Evolutionary conservation across 495 filamentous ascomycete species (phyloP), one percentile per base, ranked within the genome.

Genomic region (Penicillium canescens): DNA sequence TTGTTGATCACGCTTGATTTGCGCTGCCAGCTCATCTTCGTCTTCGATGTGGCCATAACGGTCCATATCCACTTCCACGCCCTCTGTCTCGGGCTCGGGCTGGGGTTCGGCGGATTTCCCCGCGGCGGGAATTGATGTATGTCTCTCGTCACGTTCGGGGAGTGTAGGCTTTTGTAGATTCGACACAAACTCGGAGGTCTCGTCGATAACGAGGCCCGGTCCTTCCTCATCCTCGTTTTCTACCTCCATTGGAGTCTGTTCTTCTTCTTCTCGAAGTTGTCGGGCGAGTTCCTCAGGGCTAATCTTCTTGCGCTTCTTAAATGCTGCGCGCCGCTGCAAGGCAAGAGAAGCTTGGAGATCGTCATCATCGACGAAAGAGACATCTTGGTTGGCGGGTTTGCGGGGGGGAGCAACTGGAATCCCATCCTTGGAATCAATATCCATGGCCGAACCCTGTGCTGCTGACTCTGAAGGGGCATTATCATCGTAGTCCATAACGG

Each of bases 151-250:
- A 28, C 77, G 80, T 57, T 89, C 86, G n/a, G 84, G 84, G n/a
- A 80, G 72, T n/a, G 73, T 74, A 10, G 79, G 82, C 56, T 84
- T 86, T 59, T 87, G 84, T 47, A 98, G 69, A 57, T 91, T 90
- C 16, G 91, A 86, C 23, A 98, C 90, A 65, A 98, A 98, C 56
- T 96, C 92, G 3, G 91, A 88, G 12, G 93, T 96, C 65, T 98
- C 93, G 57, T 97, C 92, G 50, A 98, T 91, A 12, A 98, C 80
- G 10, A 97, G 76, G 26, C 92, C 92, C 13, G 80, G 82, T 23
- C 28, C 28, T 31, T 83, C 85, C 54, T 86, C 82, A 14, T 77
- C 78, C 21, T 70, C 75, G 36, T 44, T 68, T 68, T 76, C 63
- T 43, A 75, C 63, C 35, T 85, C 78, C 66, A 79, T 76, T 7